These are phyloP conservation scores for Pleurotus giganteus DNA, from an alignment of 768 basidiomycete genomes.

Conservation along the genomic window DNA sequence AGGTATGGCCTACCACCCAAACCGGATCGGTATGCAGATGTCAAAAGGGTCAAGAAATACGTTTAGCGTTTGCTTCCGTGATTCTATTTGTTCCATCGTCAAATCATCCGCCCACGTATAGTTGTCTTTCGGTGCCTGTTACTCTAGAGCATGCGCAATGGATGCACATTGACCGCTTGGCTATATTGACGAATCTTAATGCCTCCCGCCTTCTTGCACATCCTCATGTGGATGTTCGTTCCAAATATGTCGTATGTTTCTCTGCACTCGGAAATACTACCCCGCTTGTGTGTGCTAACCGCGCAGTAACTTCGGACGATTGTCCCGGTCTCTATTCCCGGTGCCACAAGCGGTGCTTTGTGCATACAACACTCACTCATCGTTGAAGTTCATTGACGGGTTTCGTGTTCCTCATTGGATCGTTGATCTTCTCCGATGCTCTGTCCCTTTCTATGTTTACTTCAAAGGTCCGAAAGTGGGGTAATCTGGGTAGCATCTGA, in stretches of 20 bases:
- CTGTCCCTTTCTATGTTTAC: background rate
- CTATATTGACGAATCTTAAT: background rate
- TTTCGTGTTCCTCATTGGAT: background rate
- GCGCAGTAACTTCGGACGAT: constrained; percentile 6
- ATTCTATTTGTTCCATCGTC: background rate
- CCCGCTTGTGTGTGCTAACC: constrained; percentile 2
- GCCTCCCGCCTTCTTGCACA: background rate
- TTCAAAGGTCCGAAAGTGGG: background rate
- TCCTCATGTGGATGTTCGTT: background rate
- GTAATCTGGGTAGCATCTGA: constrained; percentile 2
- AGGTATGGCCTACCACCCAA: constrained; percentile 53
- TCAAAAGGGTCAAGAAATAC: constrained; percentile 51
- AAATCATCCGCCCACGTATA: constrained; percentile 1
- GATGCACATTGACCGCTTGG: background rate
- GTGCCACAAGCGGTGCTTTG: background rate
- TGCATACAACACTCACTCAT: background rate
- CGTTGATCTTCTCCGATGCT: background rate
- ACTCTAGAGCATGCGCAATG: background rate
- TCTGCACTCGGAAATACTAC: constrained; percentile 9
- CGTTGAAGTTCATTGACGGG: background rate
- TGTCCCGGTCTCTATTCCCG: background rate
- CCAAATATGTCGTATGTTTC: constrained; percentile 11
- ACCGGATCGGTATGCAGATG: constrained; percentile 51
- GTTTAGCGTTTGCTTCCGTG: constrained; percentile 22
- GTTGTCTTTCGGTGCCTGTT: constrained; percentile 5